Base-by-base conservation (phyloP, 768 basidiomycete genomes). In the Harrya chromipes region DNA sequence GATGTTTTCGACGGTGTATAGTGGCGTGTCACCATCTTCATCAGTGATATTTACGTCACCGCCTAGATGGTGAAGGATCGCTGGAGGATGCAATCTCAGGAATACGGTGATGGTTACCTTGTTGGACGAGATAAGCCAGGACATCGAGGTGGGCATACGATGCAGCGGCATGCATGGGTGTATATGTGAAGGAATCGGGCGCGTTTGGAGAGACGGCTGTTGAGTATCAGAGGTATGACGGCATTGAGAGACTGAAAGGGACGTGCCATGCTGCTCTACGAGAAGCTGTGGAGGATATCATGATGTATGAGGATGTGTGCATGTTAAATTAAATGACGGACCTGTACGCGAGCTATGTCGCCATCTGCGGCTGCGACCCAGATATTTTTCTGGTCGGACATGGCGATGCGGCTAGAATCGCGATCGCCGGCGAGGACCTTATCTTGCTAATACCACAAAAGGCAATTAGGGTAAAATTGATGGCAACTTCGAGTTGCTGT, bases 351-450 rank as follows among this genome's bases (percentile, higher is more conserved):
- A n/a, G 70, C 69, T 29, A 94, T 68, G 71, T 97, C 88, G 37
- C 94, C 94, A 62, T 97, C 94, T 40, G 83, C 87, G 0, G 94
- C 90, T 39, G 94, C 94, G 31, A 97, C 81, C 94, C 94, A 97
- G 39, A 97, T 85, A 70, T 94, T 94, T 64, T 80, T 68, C 40
- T 42, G 67, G 48, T 47, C 57, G 43, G 55, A 17, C 71, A 69
- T 72, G 66, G 64, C 45, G 38, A 55, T 52, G 6, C 6, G n/a
- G 52, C 34, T 40, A 41, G 13, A 48, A 65, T 62, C 57, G 54
- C 55, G 55, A 57, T 62, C 52, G 56, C 38, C 47, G 26, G 31
- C 19, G 34, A 23, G 31, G 45, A 19, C 39, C 37, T 53, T 62
- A 53, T 56, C 49, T 52, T 42, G 44, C 23, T 17, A 42, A 49